Evolutionary conservation across 208 protist genomes (phyloP), one percentile per base, ranked within the genome.

Genomic region (Porcisia deanei): DNA sequence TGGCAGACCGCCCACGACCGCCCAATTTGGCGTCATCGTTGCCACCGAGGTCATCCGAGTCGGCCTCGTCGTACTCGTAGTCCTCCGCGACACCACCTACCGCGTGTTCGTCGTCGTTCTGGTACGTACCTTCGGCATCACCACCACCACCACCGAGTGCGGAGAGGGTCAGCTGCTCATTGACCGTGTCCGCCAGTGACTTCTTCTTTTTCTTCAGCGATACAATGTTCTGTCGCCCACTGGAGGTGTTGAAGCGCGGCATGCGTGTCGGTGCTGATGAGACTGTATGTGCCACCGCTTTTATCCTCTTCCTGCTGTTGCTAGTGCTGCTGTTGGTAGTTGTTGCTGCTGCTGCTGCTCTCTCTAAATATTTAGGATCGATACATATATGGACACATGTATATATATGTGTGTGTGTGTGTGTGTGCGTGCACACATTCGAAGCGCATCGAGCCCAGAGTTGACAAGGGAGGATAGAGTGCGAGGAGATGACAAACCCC

Each of bases 121-220:
- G 76, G 55, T 84, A 60, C 47, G 66, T 69, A 64, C 72, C 49
- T 16, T 61, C 75, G 58, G 53, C 47, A 37, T 37, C 60, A 7
- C 76, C 57, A 68, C 76, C 57, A 68, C 63, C 41, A 30, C 65
- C 43, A 69, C 76, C 71, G 53, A 60, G 22, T 0, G 67, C 59
- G 39, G 52, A 58, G 2, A 41, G 22, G 22, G 63, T 83, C 79
- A 96, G 76, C 67, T 93, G 84, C 53, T 91, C 92, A 76, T 93
- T 93, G 53, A 94, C 81, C 14, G 88, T 73, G 20, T 96, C 89
- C 7, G 90, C 84, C 37, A 91, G 66, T 0, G 88, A 86, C 84
- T 85, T 94, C 54, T 81, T 85, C 78, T 85, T 87, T 59, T 87
- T 71, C 63, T 70, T 84, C 10, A 90, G 73, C 65, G 81, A 65